phyloP scores from a whole-genome alignment of 2,329 filamentous ascomycete species.

The Cytospora schulzeri region DNA sequence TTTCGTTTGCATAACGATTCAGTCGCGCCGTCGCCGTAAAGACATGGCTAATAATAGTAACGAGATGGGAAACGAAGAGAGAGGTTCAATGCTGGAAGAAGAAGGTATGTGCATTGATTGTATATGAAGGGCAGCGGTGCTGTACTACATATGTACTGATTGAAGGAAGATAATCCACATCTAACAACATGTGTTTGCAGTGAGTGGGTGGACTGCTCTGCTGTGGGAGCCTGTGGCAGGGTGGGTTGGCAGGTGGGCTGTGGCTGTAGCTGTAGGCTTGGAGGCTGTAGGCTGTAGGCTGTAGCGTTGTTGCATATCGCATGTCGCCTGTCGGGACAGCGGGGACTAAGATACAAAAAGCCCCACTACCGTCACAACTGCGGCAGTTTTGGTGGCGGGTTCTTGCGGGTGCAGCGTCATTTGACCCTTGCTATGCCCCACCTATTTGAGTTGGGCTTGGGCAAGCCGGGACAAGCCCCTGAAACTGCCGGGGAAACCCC shows the following conservation, averaged over 20 bases:
- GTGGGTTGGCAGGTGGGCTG: no score
- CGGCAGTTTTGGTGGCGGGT: not conserved
- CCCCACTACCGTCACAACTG: not conserved
- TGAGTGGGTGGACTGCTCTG: not conserved
- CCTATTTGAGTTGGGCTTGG: slow-evolving; percentile 14
- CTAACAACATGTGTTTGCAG: no score
- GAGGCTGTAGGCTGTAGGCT: no score
- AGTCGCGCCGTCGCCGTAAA: slow-evolving; percentile 1
- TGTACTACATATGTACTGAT: not conserved
- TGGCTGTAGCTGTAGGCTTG: no score
- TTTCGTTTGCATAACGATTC: not conserved
- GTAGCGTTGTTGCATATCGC: no score
- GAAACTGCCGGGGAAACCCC: slow-evolving; percentile 11
- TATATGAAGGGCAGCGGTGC: not conserved
- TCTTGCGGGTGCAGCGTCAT: slow-evolving; percentile 4
- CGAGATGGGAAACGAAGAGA: not conserved
- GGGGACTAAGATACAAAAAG: not conserved
- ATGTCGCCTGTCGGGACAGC: not conserved
- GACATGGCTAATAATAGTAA: not conserved
- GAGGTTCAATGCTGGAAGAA: not conserved
- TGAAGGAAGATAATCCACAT: no score
- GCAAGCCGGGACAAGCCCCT: slow-evolving; percentile 1
- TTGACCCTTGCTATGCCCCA: slow-evolving; percentile 14
- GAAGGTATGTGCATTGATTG: not conserved
- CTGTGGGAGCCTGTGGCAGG: no score